Percentiles rank a stretch among this genome's conserved stretches.
These are phyloP conservation scores for Mimosa bimucronata DNA, from an alignment of 306 rosid species.

Conservation along the genomic window DNA sequence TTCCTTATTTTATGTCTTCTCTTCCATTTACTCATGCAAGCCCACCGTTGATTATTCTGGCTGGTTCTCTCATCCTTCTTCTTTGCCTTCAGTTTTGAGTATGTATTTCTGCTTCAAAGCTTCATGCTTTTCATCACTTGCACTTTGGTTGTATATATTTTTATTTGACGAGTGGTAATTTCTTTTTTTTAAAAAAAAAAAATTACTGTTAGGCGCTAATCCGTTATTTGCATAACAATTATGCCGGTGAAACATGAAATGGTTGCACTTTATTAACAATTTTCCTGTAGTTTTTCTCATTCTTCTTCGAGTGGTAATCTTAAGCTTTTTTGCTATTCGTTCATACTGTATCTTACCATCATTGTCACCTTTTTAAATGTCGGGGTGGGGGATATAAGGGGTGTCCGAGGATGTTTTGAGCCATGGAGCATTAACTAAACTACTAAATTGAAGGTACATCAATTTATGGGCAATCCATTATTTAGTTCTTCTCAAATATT, in stretches of 20 bases:
- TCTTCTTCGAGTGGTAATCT: too few species aligned
- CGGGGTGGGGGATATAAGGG: neutral
- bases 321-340: too few species aligned
- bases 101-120: constrained; percentile 21
- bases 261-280: neutral
- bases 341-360: too few species aligned
- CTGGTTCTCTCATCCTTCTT: constrained; percentile 46
- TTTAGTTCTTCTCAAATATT: neutral
- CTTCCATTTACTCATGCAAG: constrained; percentile 60
- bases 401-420: neutral
- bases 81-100: constrained; percentile 41
- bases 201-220: neutral
- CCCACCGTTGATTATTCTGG: constrained; percentile 43
- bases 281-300: neutral
- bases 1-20: constrained; percentile 70
- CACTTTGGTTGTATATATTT: neutral
- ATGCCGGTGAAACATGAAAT: constrained; percentile 4
- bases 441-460: neutral
- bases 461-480: neutral
- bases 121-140: neutral
- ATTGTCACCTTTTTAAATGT: too few species aligned
- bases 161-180: neutral
- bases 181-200: too few species aligned
- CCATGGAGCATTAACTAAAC: neutral
- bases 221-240: neutral